A percentile compares a stretch with the other conserved stretches of the same genome.
Evolutionary conservation across 768 basidiomycete genomes (phyloP).

Genomic region (Podaxis mareebaensis): DNA sequence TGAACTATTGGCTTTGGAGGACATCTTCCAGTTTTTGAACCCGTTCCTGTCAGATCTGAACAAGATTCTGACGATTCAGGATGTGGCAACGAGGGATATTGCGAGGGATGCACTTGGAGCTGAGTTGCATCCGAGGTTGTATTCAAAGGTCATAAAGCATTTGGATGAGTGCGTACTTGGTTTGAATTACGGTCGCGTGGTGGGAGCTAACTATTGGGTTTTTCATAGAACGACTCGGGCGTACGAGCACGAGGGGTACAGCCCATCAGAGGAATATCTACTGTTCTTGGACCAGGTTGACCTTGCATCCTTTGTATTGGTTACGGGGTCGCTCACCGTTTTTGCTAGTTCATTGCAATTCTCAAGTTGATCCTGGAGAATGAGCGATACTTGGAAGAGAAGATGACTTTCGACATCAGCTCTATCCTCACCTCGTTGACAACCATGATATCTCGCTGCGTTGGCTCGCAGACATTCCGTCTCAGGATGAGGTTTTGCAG

Average conservation of each 20-base stretch:
- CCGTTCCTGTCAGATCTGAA: slow-evolving; percentile 69
- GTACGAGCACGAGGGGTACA: slow-evolving; percentile 24
- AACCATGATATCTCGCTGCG: slow-evolving; percentile 63
- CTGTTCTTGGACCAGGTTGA: slow-evolving; percentile 75
- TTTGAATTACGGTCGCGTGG: neutral
- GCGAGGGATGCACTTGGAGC: slow-evolving; percentile 79
- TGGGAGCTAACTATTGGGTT: slow-evolving; percentile 5
- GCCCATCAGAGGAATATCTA: slow-evolving; percentile 40
- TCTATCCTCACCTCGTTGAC: slow-evolving; percentile 60
- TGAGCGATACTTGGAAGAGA: slow-evolving; percentile 57
- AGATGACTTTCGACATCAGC: slow-evolving; percentile 64
- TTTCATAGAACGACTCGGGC: slow-evolving; percentile 14
- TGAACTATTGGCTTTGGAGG: slow-evolving; percentile 62
- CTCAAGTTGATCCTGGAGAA: slow-evolving; percentile 81
- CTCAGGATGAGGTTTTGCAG: slow-evolving; percentile 76
- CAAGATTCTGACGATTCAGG: slow-evolving; percentile 63
- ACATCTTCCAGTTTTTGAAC: slow-evolving; percentile 59
- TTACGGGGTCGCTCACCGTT: neutral
- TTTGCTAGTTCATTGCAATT: slow-evolving; percentile 66
- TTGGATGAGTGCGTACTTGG: slow-evolving; percentile 65
- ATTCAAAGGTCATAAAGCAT: slow-evolving; percentile 64
- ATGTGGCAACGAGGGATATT: slow-evolving; percentile 69
- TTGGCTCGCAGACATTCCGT: slow-evolving; percentile 53
- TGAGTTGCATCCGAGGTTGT: slow-evolving; percentile 74
- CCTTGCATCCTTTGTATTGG: neutral